A percentile compares a stretch with the other conserved stretches of the same genome.
Evolutionary conservation across 768 basidiomycete species (phyloP).

Genomic region (Phaffia australis): DNA sequence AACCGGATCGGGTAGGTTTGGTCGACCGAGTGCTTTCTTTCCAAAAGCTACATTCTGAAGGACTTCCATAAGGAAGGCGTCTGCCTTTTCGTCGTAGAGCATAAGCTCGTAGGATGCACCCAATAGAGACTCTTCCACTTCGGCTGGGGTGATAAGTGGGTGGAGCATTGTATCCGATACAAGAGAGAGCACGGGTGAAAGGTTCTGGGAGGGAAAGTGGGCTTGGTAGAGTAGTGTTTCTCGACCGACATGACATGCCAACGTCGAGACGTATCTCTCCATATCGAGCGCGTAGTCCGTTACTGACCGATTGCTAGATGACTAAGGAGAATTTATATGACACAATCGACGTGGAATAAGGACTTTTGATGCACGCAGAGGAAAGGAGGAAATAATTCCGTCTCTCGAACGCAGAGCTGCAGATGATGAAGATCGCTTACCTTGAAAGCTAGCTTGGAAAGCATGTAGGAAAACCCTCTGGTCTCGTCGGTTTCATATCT

Average conservation of each 20-base stretch:
- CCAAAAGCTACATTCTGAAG: conserved; percentile 78
- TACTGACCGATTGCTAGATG: conserved; percentile 58
- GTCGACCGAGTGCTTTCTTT: conserved; percentile 70
- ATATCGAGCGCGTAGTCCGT: conserved; percentile 55
- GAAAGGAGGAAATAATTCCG: background rate
- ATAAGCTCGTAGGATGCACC: conserved; percentile 84
- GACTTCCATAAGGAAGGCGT: conserved; percentile 83
- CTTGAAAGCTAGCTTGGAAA: conserved; percentile 96
- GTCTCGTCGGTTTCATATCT: conserved; percentile 67
- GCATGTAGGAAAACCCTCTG: conserved; percentile 77
- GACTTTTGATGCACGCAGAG: background rate
- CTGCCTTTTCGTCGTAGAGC: conserved; percentile 77
- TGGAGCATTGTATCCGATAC: conserved; percentile 83
- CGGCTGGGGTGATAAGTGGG: conserved; percentile 61
- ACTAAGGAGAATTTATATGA: conserved; percentile 43
- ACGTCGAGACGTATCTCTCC: conserved; percentile 41
- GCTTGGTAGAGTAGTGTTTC: conserved; percentile 98
- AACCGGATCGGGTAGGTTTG: conserved; percentile 50
- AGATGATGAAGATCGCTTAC: conserved; percentile 40
- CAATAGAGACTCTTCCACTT: conserved; percentile 70
- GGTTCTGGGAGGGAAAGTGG: conserved; percentile 74
- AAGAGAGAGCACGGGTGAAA: conserved; percentile 69
- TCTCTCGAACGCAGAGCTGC: conserved; percentile 1
- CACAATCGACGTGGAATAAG: conserved; percentile 11
- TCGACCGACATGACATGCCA: conserved; percentile 76